Conservation (phyloP, 2,329 filamentous ascomycete genomes). For the Aspergillus unguis region DNA sequence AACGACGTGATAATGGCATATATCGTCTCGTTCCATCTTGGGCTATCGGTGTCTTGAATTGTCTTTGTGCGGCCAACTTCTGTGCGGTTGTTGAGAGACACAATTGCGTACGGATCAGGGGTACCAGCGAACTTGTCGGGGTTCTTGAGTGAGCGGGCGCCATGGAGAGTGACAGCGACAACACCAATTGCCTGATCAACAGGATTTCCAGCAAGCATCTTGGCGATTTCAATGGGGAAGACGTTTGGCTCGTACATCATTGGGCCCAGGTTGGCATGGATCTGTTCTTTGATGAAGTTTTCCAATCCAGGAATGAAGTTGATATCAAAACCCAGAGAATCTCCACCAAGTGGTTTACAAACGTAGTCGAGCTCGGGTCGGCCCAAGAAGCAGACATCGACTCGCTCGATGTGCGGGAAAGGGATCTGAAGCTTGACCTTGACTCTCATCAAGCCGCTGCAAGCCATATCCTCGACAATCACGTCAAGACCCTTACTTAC, state of each 20-base stretch:
- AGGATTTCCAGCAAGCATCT: conserved; percentile 91
- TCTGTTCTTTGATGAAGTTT: conserved; percentile 90
- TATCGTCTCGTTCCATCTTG: conserved; percentile 93
- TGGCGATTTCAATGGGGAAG: conserved; percentile 96
- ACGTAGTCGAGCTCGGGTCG: conserved; percentile 91
- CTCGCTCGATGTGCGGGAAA: conserved; percentile 90
- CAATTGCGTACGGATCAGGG: conserved; percentile 80
- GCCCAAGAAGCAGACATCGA: conserved; percentile 93
- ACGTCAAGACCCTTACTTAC: conserved; percentile 96
- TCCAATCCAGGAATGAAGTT: conserved; percentile 97
- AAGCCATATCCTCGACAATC: conserved; percentile 97
- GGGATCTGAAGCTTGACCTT: conserved; percentile 97
- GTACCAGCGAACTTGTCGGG: conserved; percentile 89
- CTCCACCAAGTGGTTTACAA: conserved; percentile 94
- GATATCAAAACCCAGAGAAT: conserved; percentile 95
- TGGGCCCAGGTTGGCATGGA: conserved; percentile 86
- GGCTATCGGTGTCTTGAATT: conserved; percentile 77
- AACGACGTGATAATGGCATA: conserved; percentile 93
- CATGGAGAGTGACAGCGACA: conserved; percentile 84
- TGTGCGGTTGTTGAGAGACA: conserved; percentile 79
- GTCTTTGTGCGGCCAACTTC: conserved; percentile 87
- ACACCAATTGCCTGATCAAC: conserved; percentile 97
- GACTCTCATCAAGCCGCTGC: conserved; percentile 90
- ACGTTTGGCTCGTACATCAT: conserved; percentile 99
- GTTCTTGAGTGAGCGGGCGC: conserved; percentile 90